Percentiles rank a stretch among this genome's conserved stretches.
These are phyloP conservation scores for Fraxinus sp. DNA, from an alignment of 305 asterid species.

Conservation along the genomic window DNA sequence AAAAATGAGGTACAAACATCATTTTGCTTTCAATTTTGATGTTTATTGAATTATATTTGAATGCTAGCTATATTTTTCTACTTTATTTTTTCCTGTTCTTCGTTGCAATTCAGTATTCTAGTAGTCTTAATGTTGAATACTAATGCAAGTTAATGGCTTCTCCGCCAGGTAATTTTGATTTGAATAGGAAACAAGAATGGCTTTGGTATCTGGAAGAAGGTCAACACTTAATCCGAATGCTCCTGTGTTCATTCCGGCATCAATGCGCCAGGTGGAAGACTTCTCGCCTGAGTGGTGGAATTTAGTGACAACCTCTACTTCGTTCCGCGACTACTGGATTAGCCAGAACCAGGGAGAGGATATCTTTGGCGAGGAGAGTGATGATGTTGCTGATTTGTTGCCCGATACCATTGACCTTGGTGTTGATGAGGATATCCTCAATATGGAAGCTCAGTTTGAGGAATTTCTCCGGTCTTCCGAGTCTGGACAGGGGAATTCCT, in stretches of 20 bases:
- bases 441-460: slow-evolving; percentile 87
- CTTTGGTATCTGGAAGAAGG: slow-evolving; percentile 71
- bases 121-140: neutral
- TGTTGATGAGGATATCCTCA: slow-evolving; percentile 76
- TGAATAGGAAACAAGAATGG: slow-evolving; percentile 39
- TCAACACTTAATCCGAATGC: slow-evolving; percentile 87
- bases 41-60: neutral
- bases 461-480: slow-evolving; percentile 69
- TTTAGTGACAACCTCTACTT: slow-evolving; percentile 70
- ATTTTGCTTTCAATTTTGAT: neutral
- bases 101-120: neutral
- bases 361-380: slow-evolving; percentile 36
- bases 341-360: slow-evolving; percentile 67
- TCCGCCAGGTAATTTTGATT: slow-evolving; percentile 31
- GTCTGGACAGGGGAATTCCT: slow-evolving; percentile 31
- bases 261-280: slow-evolving; percentile 84
- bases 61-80: neutral
- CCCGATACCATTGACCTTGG: slow-evolving; percentile 79
- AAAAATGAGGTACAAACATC: neutral
- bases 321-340: slow-evolving; percentile 82
- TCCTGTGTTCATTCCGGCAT: slow-evolving; percentile 71
- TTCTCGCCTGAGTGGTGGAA: slow-evolving; percentile 97
- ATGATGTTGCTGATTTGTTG: slow-evolving; percentile 47
- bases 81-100: neutral
- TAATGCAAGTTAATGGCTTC: neutral